Percentiles rank a stretch among this genome's conserved stretches.
These are phyloP conservation scores for Neofusicoccum parvum DNA, from an alignment of 2,329 filamentous ascomycete genomes.

Conservation along the genomic window DNA sequence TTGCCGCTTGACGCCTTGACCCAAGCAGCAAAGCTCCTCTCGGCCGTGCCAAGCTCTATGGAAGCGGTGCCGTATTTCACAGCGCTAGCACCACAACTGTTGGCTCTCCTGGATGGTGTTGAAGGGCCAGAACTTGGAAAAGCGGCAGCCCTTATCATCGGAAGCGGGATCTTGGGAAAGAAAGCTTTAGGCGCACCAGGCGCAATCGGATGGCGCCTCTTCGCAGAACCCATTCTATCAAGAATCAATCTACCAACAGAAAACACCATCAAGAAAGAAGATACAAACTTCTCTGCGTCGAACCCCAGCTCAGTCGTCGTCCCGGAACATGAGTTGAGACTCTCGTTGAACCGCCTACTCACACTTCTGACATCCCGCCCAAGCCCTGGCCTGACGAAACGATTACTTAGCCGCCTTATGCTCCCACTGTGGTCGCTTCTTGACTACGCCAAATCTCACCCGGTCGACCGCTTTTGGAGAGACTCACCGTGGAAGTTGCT, in stretches of 20 bases:
- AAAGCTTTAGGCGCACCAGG: slow-evolving; percentile 66
- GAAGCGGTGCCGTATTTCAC: slow-evolving; percentile 61
- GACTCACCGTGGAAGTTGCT: slow-evolving; percentile 54
- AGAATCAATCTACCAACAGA: slow-evolving; percentile 46
- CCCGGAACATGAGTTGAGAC: slow-evolving; percentile 49
- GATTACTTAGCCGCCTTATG: slow-evolving; percentile 61
- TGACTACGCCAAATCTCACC: slow-evolving; percentile 49
- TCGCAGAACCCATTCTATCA: slow-evolving; percentile 61
- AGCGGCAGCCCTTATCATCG: slow-evolving; percentile 64
- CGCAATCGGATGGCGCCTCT: slow-evolving; percentile 61
- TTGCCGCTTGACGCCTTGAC: slow-evolving; percentile 70
- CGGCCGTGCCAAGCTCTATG: slow-evolving; percentile 60
- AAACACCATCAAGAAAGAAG: background rate
- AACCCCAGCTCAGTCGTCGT: slow-evolving; percentile 43
- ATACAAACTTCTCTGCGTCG: slow-evolving; percentile 5
- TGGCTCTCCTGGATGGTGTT: slow-evolving; percentile 62
- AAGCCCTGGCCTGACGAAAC: slow-evolving; percentile 65
- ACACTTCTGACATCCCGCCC: slow-evolving; percentile 64
- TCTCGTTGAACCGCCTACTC: slow-evolving; percentile 58
- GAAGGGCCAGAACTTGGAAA: slow-evolving; percentile 61
- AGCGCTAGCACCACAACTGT: slow-evolving; percentile 62
- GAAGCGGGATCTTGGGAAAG: slow-evolving; percentile 67
- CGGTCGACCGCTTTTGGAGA: slow-evolving; percentile 42
- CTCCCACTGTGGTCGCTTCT: slow-evolving; percentile 66
- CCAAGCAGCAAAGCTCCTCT: slow-evolving; percentile 64